Conservation (phyloP, 75 land plant species). For the Pseudotsuga menziesii region DNA sequence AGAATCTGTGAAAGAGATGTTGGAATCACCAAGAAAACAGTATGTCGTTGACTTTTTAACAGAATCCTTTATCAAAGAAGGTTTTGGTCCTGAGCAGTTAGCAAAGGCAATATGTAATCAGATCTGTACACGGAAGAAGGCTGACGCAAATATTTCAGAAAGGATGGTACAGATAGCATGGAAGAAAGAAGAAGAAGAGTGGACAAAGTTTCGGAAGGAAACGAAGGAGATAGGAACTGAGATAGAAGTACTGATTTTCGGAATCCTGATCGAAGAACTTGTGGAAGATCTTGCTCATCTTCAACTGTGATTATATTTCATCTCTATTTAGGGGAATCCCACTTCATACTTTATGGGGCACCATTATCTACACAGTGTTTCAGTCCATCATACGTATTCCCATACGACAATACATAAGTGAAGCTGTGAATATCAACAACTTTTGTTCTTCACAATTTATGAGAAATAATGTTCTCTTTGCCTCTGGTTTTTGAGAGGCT, state of each 20-base stretch:
- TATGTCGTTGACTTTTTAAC: background rate
- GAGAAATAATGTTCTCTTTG: background rate
- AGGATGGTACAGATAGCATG: background rate
- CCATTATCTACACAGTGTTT: too few relatives aligned
- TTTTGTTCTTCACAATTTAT: background rate
- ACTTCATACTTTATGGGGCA: too few relatives aligned
- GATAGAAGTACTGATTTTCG: constrained; percentile 1
- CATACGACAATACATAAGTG: too few relatives aligned
- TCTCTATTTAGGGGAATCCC: background rate
- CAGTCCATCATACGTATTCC: too few relatives aligned
- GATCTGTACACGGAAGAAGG: constrained; percentile 1
- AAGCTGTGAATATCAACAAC: background rate
- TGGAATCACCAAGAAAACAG: constrained; percentile 5
- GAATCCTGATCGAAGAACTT: constrained; percentile 8
- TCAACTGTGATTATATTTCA: background rate
- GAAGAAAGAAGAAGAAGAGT: constrained; percentile 11
- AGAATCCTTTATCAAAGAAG: background rate
- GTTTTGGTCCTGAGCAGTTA: constrained; percentile 1
- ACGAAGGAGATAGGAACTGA: constrained; percentile 1
- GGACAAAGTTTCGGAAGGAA: constrained; percentile 2
- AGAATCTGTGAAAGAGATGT: constrained; percentile 8
- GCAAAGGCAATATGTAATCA: constrained; percentile 2
- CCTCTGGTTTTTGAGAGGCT: background rate
- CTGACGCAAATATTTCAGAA: background rate
- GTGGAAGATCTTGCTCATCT: constrained; percentile 10